Conservation (phyloP, 805 yeast genomes). For the Metschnikowia kofuensis region DNA sequence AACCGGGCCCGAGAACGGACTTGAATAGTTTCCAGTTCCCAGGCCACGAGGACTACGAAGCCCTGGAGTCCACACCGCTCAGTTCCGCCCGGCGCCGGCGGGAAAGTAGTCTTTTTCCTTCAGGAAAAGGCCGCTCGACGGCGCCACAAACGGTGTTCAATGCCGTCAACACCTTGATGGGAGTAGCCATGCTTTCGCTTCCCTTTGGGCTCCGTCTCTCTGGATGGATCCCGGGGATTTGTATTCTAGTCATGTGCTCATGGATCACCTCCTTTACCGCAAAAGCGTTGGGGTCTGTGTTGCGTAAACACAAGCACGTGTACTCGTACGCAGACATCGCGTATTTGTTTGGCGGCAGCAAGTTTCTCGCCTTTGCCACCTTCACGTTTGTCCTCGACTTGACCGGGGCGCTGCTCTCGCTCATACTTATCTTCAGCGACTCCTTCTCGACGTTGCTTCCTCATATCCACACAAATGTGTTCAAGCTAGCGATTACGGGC, state of each 20-base stretch:
- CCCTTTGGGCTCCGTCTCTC: constrained; percentile 67
- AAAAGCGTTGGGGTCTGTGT: constrained; percentile 57
- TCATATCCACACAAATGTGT: not conserved
- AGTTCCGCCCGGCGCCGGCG: constrained; percentile 22
- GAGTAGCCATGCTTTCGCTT: constrained; percentile 70
- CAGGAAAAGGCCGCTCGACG: constrained; percentile 32
- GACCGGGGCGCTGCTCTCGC: constrained; percentile 57
- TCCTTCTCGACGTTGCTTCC: constrained; percentile 43
- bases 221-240: constrained; percentile 60
- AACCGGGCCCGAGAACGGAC: not conserved
- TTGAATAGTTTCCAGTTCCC: constrained; percentile 21
- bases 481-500: constrained; percentile 39
- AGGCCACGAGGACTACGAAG: constrained; percentile 14
- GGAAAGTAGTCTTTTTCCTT: constrained; percentile 12
- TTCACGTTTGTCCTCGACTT: constrained; percentile 53
- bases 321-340: constrained; percentile 90
- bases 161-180: constrained; percentile 72
- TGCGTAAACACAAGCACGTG: constrained; percentile 76
- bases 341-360: constrained; percentile 71
- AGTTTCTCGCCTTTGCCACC: constrained; percentile 44
- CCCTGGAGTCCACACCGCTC: not conserved
- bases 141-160: constrained; percentile 75
- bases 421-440: constrained; percentile 59
- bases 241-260: constrained; percentile 44
- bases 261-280: constrained; percentile 54